Base-by-base conservation (phyloP, 805 yeast genomes). In the Candida sphagnicola region DNA sequence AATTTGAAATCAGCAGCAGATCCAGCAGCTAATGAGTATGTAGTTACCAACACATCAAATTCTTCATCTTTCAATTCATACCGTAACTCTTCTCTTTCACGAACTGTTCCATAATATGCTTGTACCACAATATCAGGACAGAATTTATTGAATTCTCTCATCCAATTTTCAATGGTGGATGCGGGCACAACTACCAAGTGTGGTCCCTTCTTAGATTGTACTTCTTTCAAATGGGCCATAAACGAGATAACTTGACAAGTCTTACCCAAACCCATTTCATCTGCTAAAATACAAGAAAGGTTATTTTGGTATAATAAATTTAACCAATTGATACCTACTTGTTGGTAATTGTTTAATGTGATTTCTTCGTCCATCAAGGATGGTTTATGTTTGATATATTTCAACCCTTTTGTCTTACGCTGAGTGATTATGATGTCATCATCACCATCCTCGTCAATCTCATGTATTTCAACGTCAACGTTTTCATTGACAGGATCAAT, bases 251-350 rank as follows among this genome's bases (percentile, higher is more conserved):
- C 96, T 63, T 93, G 98, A 57, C 95, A 85, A 0, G 99, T 93
- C 57, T 93, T 93, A 43, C 99, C 99, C 35, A 93, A 70, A 4
- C 95, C 99, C 99, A 93, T 93, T 59, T 93, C 99, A 65, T 93
- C 99, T 0, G 99, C 99, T 35, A 93, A 68, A 40, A 93, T 93
- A 64, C 99, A 90, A 5, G 96, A 88, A 40, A 93, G 70, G 13
- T 79, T 74, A 54, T 84, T 79, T 42, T 77, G 78, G 58, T 91
- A 93, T 21, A 93, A 69, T 39, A 91, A 60, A 45, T 81, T 74
- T 39, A 93, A 68, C 99, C 99, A 93, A 58, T 93, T 93, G 37
- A 93, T 65, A 33, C 99, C 99, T n/a, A 90, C 95, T 50, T 89
- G 93, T 66, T 93, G 99, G 60, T 93, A 93, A 53, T 78, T 81